Percentiles rank a stretch among this genome's conserved stretches.
phyloP scores from a whole-genome alignment of 2,329 filamentous ascomycete species.

The Balansia obtecta region DNA sequence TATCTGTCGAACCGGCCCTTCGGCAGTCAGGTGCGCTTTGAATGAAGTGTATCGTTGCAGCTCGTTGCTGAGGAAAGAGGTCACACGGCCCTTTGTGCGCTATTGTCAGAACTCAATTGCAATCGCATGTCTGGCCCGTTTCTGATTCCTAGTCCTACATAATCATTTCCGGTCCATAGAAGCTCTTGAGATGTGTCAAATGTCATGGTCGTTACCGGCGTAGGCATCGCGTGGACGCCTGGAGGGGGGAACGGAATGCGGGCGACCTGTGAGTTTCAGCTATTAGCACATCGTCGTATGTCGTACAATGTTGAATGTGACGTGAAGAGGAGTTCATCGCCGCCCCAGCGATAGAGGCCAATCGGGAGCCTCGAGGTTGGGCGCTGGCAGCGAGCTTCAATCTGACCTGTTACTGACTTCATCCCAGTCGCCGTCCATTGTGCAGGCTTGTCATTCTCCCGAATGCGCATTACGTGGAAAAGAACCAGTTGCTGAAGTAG shows the following conservation, averaged over 20 bases:
- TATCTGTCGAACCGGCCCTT: conserved; percentile 76
- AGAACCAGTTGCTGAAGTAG: neutral
- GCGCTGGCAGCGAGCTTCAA: conserved; percentile 10
- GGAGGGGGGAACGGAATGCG: conserved; percentile 72
- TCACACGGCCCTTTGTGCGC: conserved; percentile 61
- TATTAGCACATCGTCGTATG: neutral
- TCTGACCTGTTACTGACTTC: conserved; percentile 31
- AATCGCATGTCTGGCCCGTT: neutral
- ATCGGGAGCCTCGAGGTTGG: neutral
- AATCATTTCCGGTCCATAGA: conserved; percentile 86
- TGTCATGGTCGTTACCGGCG: conserved; percentile 64
- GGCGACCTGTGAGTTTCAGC: conserved; percentile 45
- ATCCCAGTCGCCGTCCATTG: conserved; percentile 58
- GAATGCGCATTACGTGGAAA: conserved; percentile 19
- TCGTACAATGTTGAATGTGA: neutral
- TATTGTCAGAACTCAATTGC: conserved; percentile 13
- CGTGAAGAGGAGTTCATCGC: neutral
- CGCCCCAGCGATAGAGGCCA: neutral
- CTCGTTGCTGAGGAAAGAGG: conserved; percentile 77
- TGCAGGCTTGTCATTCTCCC: conserved; percentile 26
- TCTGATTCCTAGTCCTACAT: conserved; percentile 41
- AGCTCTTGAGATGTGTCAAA: conserved; percentile 88
- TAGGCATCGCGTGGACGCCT: conserved; percentile 55
- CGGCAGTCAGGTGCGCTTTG: conserved; percentile 58
- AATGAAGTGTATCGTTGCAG: conserved; percentile 86